These are phyloP conservation scores for Microcera coccophila DNA, from an alignment of 2,329 filamentous ascomycete species.

Conservation along the genomic window DNA sequence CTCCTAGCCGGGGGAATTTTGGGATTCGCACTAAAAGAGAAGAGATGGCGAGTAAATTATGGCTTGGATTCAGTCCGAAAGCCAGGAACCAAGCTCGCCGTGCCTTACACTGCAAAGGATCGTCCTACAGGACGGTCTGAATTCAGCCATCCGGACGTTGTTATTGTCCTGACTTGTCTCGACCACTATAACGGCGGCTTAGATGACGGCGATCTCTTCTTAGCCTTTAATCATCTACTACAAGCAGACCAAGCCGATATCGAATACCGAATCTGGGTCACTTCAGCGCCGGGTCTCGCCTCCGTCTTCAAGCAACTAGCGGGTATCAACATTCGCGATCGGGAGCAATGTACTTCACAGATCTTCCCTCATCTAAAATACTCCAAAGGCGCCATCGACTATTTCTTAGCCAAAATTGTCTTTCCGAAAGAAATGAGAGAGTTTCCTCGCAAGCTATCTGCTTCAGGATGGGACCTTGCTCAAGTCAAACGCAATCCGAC, in stretches of 20 bases:
- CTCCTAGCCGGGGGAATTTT: constrained; percentile 55
- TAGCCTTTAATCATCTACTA: constrained; percentile 44
- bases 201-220: constrained; percentile 44
- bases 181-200: constrained; percentile 57
- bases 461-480: constrained; percentile 66
- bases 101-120: constrained; percentile 60
- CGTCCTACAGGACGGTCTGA: constrained; percentile 52
- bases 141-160: constrained; percentile 59
- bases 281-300: constrained; percentile 32
- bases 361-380: constrained; percentile 53
- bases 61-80: constrained; percentile 46
- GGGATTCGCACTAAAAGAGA: constrained; percentile 49
- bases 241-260: constrained; percentile 48
- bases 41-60: constrained; percentile 64
- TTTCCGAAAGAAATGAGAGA: constrained; percentile 61
- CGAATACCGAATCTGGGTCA: constrained; percentile 51
- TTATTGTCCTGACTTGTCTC: constrained; percentile 53
- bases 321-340: constrained; percentile 58
- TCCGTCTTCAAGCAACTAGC: constrained; percentile 37
- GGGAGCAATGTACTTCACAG: constrained; percentile 38
- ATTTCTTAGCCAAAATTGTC: constrained; percentile 55
- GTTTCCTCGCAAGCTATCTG: constrained; percentile 59
- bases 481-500: constrained; percentile 32
- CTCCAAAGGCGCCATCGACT: constrained; percentile 57
- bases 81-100: constrained; percentile 46